A percentile compares a stretch with the other conserved stretches of the same genome.
phyloP scores from a whole-genome alignment of 2,329 filamentous ascomycete species.

The Madurella mycetomatis region DNA sequence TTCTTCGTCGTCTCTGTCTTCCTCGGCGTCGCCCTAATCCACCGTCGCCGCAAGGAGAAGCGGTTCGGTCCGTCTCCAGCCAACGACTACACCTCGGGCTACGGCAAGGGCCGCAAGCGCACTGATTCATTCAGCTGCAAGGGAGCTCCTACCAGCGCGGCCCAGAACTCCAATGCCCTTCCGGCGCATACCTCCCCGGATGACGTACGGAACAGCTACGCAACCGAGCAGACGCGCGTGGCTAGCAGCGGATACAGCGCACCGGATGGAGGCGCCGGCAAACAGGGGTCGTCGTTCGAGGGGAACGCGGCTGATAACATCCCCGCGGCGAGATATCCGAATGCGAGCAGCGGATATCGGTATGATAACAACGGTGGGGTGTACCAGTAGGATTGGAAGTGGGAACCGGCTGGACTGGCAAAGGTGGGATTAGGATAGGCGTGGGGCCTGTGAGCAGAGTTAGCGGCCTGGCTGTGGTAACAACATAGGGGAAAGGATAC shows the following conservation, averaged over 20 bases:
- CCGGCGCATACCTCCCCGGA: constrained; percentile 20
- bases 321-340: constrained; percentile 7
- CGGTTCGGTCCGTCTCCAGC: constrained; percentile 38
- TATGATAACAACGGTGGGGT: constrained; percentile 8
- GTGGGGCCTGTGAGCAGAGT: background rate
- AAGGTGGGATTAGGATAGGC: background rate
- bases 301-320: background rate
- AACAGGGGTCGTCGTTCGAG: constrained; percentile 6
- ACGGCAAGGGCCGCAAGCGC: constrained; percentile 11
- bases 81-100: constrained; percentile 29
- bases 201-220: constrained; percentile 19
- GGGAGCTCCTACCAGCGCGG: background rate
- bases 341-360: background rate
- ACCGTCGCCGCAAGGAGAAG: constrained; percentile 35
- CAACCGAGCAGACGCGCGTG: constrained; percentile 24
- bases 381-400: background rate
- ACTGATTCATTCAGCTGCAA: constrained; percentile 16
- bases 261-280: constrained; percentile 3
- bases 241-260: constrained; percentile 14
- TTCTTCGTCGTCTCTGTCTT: constrained; percentile 30
- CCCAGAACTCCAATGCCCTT: constrained; percentile 16
- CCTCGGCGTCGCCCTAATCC: constrained; percentile 28
- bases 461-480: background rate
- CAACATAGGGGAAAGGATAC: background rate
- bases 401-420: background rate